Conservation (phyloP, 1,139 yeast species). For the Kluyveromyces sp. region DNA sequence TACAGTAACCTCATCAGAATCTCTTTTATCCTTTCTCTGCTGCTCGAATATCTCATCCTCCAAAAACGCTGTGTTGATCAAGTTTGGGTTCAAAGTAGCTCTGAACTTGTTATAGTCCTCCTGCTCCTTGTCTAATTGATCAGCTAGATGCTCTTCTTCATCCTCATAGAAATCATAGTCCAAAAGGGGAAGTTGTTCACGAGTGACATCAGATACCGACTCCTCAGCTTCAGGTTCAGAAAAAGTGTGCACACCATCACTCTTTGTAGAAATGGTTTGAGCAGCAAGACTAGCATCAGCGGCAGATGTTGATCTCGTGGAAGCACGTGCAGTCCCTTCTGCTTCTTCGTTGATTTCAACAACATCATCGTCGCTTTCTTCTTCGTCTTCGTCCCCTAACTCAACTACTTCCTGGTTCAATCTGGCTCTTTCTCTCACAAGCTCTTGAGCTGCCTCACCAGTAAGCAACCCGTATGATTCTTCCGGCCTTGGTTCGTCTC, state of each 20-base stretch:
- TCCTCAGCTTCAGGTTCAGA: constrained; percentile 19
- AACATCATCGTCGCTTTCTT: constrained; percentile 9
- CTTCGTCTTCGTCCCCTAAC: not conserved
- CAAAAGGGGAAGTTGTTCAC: constrained; percentile 25
- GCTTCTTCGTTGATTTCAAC: constrained; percentile 8
- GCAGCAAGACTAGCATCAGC: not conserved
- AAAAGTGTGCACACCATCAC: constrained; percentile 2
- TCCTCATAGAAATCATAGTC: constrained; percentile 69
- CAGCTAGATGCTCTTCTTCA: constrained; percentile 61
- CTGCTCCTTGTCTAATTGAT: constrained; percentile 62
- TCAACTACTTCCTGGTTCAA: not conserved
- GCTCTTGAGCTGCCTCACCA: constrained; percentile 8
- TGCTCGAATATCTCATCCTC: constrained; percentile 40
- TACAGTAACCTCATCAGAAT: constrained; percentile 84
- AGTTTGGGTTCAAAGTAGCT: constrained; percentile 36
- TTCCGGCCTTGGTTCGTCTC: not conserved
- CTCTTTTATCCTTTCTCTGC: constrained; percentile 64
- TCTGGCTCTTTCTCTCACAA: constrained; percentile 3
- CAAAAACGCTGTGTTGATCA: constrained; percentile 22
- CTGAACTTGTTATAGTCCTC: constrained; percentile 64
- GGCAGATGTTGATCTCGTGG: not conserved
- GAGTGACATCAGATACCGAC: constrained; percentile 5
- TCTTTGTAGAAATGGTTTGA: not conserved
- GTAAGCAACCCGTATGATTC: constrained; percentile 1
- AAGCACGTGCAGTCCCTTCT: not conserved